phyloP scores from a whole-genome alignment of 2,329 filamentous ascomycete genomes.

The Aspergillus ruber region DNA sequence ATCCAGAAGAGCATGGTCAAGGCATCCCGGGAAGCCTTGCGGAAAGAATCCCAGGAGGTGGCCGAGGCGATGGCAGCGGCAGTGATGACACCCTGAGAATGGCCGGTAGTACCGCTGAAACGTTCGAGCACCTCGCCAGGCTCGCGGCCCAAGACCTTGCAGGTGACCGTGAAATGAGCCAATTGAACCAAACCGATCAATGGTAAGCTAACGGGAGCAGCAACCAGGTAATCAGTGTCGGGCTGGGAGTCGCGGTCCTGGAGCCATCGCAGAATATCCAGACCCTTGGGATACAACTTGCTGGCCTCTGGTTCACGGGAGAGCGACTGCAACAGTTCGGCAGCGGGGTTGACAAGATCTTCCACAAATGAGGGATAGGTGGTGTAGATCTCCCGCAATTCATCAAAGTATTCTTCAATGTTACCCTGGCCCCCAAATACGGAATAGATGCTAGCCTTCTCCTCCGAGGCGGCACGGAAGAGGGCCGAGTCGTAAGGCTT shows the following conservation, averaged over 20 bases:
- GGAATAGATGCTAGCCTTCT: slow-evolving; percentile 77
- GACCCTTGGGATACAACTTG: slow-evolving; percentile 95
- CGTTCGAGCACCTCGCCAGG: slow-evolving; percentile 81
- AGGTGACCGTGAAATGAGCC: slow-evolving; percentile 90
- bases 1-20: slow-evolving; percentile 98
- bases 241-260: slow-evolving; percentile 83
- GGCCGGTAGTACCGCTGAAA: slow-evolving; percentile 82
- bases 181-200: slow-evolving; percentile 94
- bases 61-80: slow-evolving; percentile 87
- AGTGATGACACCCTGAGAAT: slow-evolving; percentile 93
- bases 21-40: slow-evolving; percentile 69
- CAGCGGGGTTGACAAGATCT: slow-evolving; percentile 72
- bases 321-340: slow-evolving; percentile 79
- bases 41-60: slow-evolving; percentile 88
- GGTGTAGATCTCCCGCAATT: slow-evolving; percentile 82
- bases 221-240: slow-evolving; percentile 89
- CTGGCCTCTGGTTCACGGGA: slow-evolving; percentile 77
- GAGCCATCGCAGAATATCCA: slow-evolving; percentile 91
- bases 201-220: slow-evolving; percentile 90
- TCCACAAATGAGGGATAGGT: slow-evolving; percentile 89
- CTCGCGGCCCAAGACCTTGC: slow-evolving; percentile 81
- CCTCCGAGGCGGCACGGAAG: slow-evolving; percentile 78
- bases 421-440: slow-evolving; percentile 98
- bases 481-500: slow-evolving; percentile 91
- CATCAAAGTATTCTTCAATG: slow-evolving; percentile 99